Base-by-base conservation (phyloP, 768 basidiomycete species). In the Melanogaster broomeanus region DNA sequence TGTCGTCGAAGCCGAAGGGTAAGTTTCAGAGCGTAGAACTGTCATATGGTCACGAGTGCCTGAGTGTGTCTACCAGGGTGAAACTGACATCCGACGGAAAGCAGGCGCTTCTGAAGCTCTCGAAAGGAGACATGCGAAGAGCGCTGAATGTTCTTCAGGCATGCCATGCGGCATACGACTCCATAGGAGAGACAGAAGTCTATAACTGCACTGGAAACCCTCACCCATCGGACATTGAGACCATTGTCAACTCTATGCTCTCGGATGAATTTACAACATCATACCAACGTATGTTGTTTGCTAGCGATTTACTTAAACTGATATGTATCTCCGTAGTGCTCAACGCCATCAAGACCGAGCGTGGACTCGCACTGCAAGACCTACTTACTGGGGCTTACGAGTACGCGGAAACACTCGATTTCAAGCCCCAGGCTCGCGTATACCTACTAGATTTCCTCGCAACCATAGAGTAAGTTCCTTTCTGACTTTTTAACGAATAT, bases 201-300 rank as follows among this genome's bases (percentile, higher is more conserved):
- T 99, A 98, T 69, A 92, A 88, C 58, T 98, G 96, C 68, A 98
- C 97, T 0, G 97, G 97, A 35, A 95, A 86, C 59, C 97, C 97
- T 18, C 94, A 98, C 66, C 97, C 97, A 0, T 80, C 83, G 24
- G 97, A 99, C 70, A 93, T 99, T 41, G 93, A 95, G 64, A 81
- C 83, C 11, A 89, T 99, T 35, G 91, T 98, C 28, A 87, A 91
- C 56, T 91, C 90, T 9, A 98, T 99, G 97, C 82, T 98, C 64
- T 82, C 87, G 4, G 94, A 98, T 60, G 94, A 97, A 61, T 98
- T 98, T 59, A 93, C 93, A 1, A 94, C 89, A 0, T 85, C 89
- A 16, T 94, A 94, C 66, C 82, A 85, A 62, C 83, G 91, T 91
- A 56, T 35, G 82, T 68, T 34, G 21, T 25, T 37, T 40, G 27